Evolutionary conservation across 2,329 filamentous ascomycete genomes (phyloP), one percentile per base, ranked within the genome.

Genomic region (Lecanicillium sp.): DNA sequence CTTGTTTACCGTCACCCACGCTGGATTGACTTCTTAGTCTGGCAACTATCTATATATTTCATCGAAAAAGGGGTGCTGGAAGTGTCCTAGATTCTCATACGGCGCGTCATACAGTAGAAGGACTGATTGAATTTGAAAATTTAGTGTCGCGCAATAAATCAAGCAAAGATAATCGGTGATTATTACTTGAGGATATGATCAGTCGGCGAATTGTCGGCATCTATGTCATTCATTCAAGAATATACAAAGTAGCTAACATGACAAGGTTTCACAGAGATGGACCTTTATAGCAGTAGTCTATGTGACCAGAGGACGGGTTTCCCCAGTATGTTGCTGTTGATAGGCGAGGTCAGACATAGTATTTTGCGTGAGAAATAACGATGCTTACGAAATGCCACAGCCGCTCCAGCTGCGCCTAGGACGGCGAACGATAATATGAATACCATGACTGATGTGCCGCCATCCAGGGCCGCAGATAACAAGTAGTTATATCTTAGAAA

Each of bases 401-500:
- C 45, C 6, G 45, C 45, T 14, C 19, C 29, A 9, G 38, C 24
- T 5, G 50, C 51, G 9, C 54, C 55, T 10, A 55, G 44, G 9
- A 56, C 51, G 6, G 54, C 52, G 41, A 57, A 57, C 2, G 48
- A 55, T 15, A 55, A 40, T 19, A 55, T 51, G 20, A 55, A 57
- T 2, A 57, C 51, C 51, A 57, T 55, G 29, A 57, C 52, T 2
- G 52, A 51, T 2, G 52, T 57, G 8, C 54, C 54, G 12, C 55
- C 55, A 23, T 57, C 55, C 35, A 55, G 30, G 3, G 53, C 55
- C 10, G 55, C 54, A 8, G 55, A 55, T 23, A 55, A 29, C 2
- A 56, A 30, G 47, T 58, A 59, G 27, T 60, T 59, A 41, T 58
- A 59, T 50, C 58, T 60, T 30, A 58, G 54, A 38, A 63, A 64